phyloP scores from a whole-genome alignment of 2,329 filamentous ascomycete genomes.

The Colletotrichum sp. region DNA sequence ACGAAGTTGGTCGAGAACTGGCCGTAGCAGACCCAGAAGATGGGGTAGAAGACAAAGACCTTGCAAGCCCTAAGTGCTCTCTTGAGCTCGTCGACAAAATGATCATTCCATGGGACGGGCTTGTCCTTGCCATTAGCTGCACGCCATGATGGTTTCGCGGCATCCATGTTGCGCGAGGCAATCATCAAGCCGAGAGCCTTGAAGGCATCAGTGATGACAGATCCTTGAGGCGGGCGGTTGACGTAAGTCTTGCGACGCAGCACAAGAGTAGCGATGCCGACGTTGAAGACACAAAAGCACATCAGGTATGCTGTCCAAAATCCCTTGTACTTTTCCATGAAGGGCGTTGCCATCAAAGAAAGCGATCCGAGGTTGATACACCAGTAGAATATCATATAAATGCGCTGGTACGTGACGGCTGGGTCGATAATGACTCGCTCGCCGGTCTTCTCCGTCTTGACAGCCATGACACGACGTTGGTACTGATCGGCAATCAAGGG shows the following conservation, averaged over 20 bases:
- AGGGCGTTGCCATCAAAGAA: constrained; percentile 69
- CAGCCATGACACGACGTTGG: constrained; percentile 53
- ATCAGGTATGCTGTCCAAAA: constrained; percentile 71
- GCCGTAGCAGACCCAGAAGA: constrained; percentile 72
- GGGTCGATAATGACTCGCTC: constrained; percentile 72
- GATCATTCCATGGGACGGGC: constrained; percentile 66
- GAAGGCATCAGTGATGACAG: constrained; percentile 70
- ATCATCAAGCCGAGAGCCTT: constrained; percentile 47
- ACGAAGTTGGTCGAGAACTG: constrained; percentile 73
- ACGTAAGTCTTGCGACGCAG: constrained; percentile 47
- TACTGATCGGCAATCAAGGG: constrained; percentile 71
- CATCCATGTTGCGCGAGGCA: constrained; percentile 52
- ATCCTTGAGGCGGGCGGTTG: constrained; percentile 63
- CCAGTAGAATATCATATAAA: constrained; percentile 77
- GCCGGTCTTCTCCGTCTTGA: constrained; percentile 53
- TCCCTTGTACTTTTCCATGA: constrained; percentile 69
- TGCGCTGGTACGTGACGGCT: constrained; percentile 67
- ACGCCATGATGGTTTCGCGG: constrained; percentile 71
- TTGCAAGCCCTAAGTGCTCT: constrained; percentile 71
- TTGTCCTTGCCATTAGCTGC: constrained; percentile 50
- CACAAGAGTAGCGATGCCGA: constrained; percentile 51
- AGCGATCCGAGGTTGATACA: constrained; percentile 63
- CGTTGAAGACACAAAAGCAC: constrained; percentile 61
- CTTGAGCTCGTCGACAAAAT: constrained; percentile 76
- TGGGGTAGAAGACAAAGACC: constrained; percentile 70